Evolutionary conservation across 441 rosid species (phyloP).

Genomic region (Raphanus hybrid): DNA sequence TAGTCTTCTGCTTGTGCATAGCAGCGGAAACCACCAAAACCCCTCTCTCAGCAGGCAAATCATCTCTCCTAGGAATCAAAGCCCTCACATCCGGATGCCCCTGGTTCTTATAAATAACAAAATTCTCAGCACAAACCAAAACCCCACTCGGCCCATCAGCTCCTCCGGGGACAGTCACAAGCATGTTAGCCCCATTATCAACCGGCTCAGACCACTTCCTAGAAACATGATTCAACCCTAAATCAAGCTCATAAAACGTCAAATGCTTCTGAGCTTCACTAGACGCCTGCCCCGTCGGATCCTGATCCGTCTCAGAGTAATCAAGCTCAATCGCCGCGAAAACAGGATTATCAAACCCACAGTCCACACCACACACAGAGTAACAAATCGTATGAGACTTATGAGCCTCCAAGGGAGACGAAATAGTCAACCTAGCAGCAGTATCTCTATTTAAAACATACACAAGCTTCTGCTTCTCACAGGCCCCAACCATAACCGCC

Average conservation of each 20-base stretch:
- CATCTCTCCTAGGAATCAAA: slow-evolving; percentile 89
- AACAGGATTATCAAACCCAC: slow-evolving; percentile 93
- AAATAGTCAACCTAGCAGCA: slow-evolving; percentile 86
- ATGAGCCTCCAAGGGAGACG: slow-evolving; percentile 97
- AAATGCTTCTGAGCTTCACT: slow-evolving; percentile 94
- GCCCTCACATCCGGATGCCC: slow-evolving; percentile 93
- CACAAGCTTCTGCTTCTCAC: slow-evolving; percentile 96
- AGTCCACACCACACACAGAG: slow-evolving; percentile 88
- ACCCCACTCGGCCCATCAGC: slow-evolving; percentile 98
- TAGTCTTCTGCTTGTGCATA: slow-evolving; percentile 80
- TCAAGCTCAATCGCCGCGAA: slow-evolving; percentile 97
- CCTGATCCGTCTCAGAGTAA: slow-evolving; percentile 94
- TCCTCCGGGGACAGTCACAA: slow-evolving; percentile 96
- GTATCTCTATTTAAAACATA: slow-evolving; percentile 95
- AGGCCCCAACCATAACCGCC: slow-evolving; percentile 94
- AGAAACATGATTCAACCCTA: slow-evolving; percentile 95
- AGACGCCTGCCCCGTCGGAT: slow-evolving; percentile 84
- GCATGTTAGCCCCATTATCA: slow-evolving; percentile 63
- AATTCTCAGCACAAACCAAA: slow-evolving; percentile 94
- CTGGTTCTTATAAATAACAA: slow-evolving; percentile 90
- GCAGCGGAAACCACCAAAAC: slow-evolving; percentile 92
- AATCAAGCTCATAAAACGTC: slow-evolving; percentile 93
- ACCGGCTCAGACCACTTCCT: slow-evolving; percentile 96
- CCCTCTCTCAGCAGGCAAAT: slow-evolving; percentile 91
- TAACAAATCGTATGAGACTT: slow-evolving; percentile 88